Evolutionary conservation across 2,329 filamentous ascomycete species (phyloP).

Genomic region (Fonsecaea nubica): DNA sequence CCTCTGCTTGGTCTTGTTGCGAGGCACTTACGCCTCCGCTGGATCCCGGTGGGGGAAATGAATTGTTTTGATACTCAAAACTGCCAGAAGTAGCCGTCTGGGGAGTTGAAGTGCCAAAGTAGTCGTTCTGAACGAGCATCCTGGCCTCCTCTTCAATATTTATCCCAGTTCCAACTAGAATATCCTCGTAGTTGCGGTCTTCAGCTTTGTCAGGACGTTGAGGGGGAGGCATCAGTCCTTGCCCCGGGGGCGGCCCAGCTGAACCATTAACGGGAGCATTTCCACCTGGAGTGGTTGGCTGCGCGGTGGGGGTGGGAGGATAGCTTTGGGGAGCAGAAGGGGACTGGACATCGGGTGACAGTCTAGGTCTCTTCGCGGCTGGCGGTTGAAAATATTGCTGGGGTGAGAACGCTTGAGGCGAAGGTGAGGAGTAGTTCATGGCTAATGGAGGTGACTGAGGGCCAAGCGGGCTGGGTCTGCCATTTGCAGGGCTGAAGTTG

Average conservation of each 20-base stretch:
- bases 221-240: constrained; percentile 67
- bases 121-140: constrained; percentile 33
- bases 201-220: constrained; percentile 53
- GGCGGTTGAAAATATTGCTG: constrained; percentile 56
- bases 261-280: constrained; percentile 57
- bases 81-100: constrained; percentile 19
- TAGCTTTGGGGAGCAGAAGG: constrained; percentile 54
- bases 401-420: constrained; percentile 66
- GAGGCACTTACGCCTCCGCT: constrained; percentile 18
- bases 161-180: constrained; percentile 36
- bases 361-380: constrained; percentile 74
- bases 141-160: constrained; percentile 38
- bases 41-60: constrained; percentile 22
- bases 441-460: constrained; percentile 36
- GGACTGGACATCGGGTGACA: constrained; percentile 72
- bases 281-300: constrained; percentile 32
- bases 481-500: constrained; percentile 34
- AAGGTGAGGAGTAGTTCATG: constrained; percentile 62
- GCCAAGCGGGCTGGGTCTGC: constrained; percentile 35
- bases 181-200: constrained; percentile 37
- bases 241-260: constrained; percentile 56
- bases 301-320: constrained; percentile 48
- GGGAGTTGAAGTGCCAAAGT: constrained; percentile 29
- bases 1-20: constrained; percentile 20
- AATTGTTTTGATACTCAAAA: constrained; percentile 30